These are phyloP conservation scores for Scortechinia acanthostroma DNA, from an alignment of 2,329 filamentous ascomycete species.

Conservation along the genomic window DNA sequence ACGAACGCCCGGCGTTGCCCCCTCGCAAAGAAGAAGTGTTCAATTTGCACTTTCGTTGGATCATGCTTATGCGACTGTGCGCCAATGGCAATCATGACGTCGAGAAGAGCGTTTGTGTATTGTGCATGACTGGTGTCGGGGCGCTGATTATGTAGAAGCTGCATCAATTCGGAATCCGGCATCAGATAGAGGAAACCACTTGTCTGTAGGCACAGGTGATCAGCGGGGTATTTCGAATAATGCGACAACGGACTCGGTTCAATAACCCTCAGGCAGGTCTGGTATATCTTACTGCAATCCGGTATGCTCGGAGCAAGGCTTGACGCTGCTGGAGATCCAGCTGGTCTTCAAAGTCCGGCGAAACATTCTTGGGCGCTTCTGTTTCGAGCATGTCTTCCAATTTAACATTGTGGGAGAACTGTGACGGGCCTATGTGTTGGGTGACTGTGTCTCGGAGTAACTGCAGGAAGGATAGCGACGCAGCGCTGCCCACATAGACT, in stretches of 20 bases:
- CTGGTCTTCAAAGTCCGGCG: constrained; percentile 17
- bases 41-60: constrained; percentile 13
- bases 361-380: constrained; percentile 14
- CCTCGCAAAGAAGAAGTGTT: constrained; percentile 33
- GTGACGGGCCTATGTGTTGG: constrained; percentile 41
- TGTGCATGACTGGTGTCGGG: constrained; percentile 4
- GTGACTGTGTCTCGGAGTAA: constrained; percentile 36
- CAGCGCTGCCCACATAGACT: constrained; percentile 41
- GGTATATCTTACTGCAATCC: constrained; percentile 20
- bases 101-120: constrained; percentile 8
- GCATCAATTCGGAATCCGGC: constrained; percentile 2
- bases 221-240: no score
- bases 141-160: constrained; percentile 10
- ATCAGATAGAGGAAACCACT: constrained; percentile 4
- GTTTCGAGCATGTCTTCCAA: constrained; percentile 45
- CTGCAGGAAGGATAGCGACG: constrained; percentile 46
- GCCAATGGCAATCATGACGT: constrained; percentile 42
- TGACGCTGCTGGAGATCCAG: constrained; percentile 19
- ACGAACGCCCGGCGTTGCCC: constrained; percentile 38
- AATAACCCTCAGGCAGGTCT: no score
- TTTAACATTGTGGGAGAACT: constrained; percentile 40
- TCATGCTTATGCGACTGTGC: constrained; percentile 32
- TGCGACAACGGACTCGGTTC: no score
- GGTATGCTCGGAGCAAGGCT: constrained; percentile 15
- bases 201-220: no score